Percentiles rank a stretch among this genome's conserved stretches.
Evolutionary conservation across 1,139 yeast genomes (phyloP).

Genomic region (Zygosaccharomyces pseudobailii): DNA sequence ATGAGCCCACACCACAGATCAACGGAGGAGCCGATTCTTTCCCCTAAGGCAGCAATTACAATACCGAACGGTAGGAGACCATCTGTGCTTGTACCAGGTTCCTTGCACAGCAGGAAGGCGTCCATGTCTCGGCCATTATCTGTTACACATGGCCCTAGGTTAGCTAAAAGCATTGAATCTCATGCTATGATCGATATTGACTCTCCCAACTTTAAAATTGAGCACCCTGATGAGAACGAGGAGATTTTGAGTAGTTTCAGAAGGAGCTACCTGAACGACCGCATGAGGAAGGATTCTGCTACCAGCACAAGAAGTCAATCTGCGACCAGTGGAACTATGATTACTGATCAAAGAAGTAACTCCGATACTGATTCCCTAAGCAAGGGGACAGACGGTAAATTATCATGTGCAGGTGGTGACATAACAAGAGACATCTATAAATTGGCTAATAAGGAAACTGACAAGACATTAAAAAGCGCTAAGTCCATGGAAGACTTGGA

Average conservation of each 20-base stretch:
- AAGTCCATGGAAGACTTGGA: slow-evolving; percentile 31
- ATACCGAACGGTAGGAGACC: slow-evolving; percentile 12
- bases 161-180: slow-evolving; percentile 14
- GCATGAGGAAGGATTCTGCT: slow-evolving; percentile 11
- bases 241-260: slow-evolving; percentile 26
- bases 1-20: not conserved
- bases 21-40: slow-evolving; percentile 7
- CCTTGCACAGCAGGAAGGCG: slow-evolving; percentile 9
- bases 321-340: slow-evolving; percentile 7
- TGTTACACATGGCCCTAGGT: slow-evolving; percentile 2
- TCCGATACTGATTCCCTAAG: slow-evolving; percentile 9
- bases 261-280: slow-evolving; percentile 23
- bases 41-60: slow-evolving; percentile 14
- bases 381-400: slow-evolving; percentile 18
- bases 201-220: slow-evolving; percentile 34
- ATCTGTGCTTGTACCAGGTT: slow-evolving; percentile 10
- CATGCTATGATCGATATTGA: slow-evolving; percentile 30
- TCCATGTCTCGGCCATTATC: slow-evolving; percentile 11
- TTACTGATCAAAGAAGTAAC: slow-evolving; percentile 6
- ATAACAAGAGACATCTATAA: slow-evolving; percentile 58
- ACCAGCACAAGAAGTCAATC: slow-evolving; percentile 9
- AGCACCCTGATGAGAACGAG: slow-evolving; percentile 23
- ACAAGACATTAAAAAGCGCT: slow-evolving; percentile 30
- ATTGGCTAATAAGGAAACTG: slow-evolving; percentile 17
- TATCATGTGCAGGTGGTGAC: slow-evolving; percentile 65